A percentile compares a stretch with the other conserved stretches of the same genome.
phyloP scores from a whole-genome alignment of 2,329 filamentous ascomycete genomes.

The Stachybotrys elegans region DNA sequence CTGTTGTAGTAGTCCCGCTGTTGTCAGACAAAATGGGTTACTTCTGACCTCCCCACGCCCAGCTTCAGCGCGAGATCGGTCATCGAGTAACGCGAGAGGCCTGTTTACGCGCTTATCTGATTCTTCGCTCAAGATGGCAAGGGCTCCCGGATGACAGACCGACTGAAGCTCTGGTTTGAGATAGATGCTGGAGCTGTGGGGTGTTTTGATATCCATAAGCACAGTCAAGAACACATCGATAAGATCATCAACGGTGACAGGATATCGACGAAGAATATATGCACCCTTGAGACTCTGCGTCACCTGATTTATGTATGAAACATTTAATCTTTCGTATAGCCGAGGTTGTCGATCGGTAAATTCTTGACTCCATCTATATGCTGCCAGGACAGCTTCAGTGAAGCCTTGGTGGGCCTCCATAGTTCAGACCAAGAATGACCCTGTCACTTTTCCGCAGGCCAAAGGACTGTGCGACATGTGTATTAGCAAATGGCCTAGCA shows the following conservation, averaged over 20 bases:
- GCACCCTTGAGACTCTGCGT: neutral
- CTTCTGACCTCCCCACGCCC: neutral
- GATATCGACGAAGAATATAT: neutral
- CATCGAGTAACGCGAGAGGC: slow-evolving; percentile 2
- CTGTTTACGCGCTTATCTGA: neutral
- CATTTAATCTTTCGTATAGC: neutral
- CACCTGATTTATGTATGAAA: neutral
- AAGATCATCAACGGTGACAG: neutral
- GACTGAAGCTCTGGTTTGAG: slow-evolving; percentile 1
- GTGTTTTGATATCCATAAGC: neutral
- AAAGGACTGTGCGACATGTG: no score
- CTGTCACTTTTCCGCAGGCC: no score
- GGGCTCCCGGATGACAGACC: neutral
- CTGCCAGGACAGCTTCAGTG: neutral
- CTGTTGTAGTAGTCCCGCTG: neutral
- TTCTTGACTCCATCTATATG: neutral
- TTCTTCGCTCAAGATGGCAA: neutral
- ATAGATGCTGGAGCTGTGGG: slow-evolving; percentile 1
- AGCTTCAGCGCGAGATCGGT: neutral
- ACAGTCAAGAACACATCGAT: slow-evolving; percentile 1
- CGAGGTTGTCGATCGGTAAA: neutral
- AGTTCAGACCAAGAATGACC: no score
- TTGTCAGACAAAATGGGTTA: neutral
- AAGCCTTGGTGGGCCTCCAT: no score
- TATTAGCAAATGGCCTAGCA: no score